Conservation (phyloP, 768 basidiomycete species). For the Psilocybe sp. region DNA sequence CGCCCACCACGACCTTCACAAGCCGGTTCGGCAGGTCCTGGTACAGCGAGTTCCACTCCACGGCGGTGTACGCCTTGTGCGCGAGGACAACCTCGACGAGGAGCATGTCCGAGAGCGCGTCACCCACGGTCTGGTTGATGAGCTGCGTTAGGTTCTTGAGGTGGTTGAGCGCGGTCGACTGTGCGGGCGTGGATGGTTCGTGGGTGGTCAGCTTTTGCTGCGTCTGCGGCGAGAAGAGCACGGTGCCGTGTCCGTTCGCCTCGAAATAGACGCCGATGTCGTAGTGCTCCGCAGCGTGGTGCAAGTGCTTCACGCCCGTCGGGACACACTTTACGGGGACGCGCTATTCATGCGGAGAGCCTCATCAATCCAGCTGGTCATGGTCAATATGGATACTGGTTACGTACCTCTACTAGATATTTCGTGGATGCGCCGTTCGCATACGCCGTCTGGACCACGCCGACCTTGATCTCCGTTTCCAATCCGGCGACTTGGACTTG, state of each 20-base stretch:
- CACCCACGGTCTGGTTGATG: slow-evolving; percentile 98
- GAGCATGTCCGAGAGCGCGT: slow-evolving; percentile 93
- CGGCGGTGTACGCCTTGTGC: slow-evolving; percentile 79
- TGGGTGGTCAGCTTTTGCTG: slow-evolving; percentile 57
- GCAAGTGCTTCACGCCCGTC: slow-evolving; percentile 97
- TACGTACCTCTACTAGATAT: slow-evolving; percentile 75
- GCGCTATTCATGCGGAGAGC: slow-evolving; percentile 46
- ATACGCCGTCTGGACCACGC: slow-evolving; percentile 97
- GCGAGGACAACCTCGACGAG: slow-evolving; percentile 91
- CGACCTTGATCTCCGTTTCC: slow-evolving; percentile 75
- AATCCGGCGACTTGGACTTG: slow-evolving; percentile 84
- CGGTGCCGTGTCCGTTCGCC: slow-evolving; percentile 98
- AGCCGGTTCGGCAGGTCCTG: slow-evolving; percentile 91
- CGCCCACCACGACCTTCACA: slow-evolving; percentile 86
- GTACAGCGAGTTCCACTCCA: slow-evolving; percentile 93
- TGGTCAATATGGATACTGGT: background rate
- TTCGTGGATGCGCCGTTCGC: slow-evolving; percentile 97
- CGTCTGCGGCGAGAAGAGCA: slow-evolving; percentile 83
- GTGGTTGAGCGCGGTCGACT: slow-evolving; percentile 75
- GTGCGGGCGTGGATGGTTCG: slow-evolving; percentile 78
- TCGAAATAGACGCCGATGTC: slow-evolving; percentile 99
- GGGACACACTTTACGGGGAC: slow-evolving; percentile 93
- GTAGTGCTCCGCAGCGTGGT: slow-evolving; percentile 93
- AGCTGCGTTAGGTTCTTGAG: slow-evolving; percentile 75
- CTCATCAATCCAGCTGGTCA: slow-evolving; percentile 5